Conservation (phyloP, 106 monocot species). For the Chionographis japonica region DNA sequence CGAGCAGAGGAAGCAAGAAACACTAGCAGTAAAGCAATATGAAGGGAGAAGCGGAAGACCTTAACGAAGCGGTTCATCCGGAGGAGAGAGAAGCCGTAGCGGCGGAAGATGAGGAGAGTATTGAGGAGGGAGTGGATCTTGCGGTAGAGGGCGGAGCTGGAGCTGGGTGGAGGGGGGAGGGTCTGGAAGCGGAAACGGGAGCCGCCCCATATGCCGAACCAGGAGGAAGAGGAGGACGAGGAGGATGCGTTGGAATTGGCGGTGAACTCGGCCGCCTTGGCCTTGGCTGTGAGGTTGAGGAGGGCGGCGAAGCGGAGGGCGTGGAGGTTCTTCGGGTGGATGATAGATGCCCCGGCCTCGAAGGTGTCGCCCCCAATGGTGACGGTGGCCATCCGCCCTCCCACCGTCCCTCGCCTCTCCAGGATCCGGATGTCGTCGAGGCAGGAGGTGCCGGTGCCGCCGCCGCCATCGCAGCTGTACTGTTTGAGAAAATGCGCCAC, state of each 20-base stretch:
- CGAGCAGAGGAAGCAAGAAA: not conserved
- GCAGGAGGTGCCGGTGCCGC: constrained; percentile 19
- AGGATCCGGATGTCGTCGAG: constrained; percentile 57
- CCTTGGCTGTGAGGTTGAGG: constrained; percentile 37
- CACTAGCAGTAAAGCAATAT: not conserved
- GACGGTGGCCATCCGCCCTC: constrained; percentile 80
- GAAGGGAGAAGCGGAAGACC: constrained; percentile 12
- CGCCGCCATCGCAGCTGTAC: constrained; percentile 29
- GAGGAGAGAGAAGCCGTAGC: constrained; percentile 81
- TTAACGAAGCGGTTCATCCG: constrained; percentile 65
- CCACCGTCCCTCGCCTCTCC: constrained; percentile 53
- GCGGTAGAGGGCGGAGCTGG: constrained; percentile 34
- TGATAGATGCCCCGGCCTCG: constrained; percentile 85
- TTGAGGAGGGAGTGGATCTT: constrained; percentile 44
- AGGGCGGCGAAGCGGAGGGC: constrained; percentile 53
- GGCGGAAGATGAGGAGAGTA: constrained; percentile 35
- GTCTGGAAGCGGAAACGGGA: constrained; percentile 69
- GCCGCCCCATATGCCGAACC: constrained; percentile 93
- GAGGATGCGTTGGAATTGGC: constrained; percentile 5
- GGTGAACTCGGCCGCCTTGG: constrained; percentile 7
- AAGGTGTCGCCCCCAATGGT: constrained; percentile 69
- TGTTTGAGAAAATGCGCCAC: constrained; percentile 56
- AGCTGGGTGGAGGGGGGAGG: constrained; percentile 39
- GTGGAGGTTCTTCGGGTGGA: constrained; percentile 87
- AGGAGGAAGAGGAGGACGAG: constrained; percentile 15